Evolutionary conservation across 345 rosid genomes (phyloP).

Genomic region (Citrus trifoliata): DNA sequence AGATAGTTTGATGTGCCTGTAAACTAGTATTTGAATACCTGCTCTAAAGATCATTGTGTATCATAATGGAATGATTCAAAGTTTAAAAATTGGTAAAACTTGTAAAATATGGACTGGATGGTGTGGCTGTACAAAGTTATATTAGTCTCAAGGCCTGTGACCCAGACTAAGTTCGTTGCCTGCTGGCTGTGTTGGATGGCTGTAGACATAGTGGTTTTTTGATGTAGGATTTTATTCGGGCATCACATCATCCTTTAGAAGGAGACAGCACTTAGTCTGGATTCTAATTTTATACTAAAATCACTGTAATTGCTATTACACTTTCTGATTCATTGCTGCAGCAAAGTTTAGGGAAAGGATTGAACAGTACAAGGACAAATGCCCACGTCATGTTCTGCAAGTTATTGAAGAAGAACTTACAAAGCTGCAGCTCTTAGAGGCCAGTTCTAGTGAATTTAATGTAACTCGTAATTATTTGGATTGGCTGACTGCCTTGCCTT

Average conservation of each 20-base stretch:
- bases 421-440: conserved; percentile 94
- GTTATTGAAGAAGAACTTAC: conserved; percentile 98
- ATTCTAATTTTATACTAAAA: not conserved
- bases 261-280: not conserved
- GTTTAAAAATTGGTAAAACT: not conserved
- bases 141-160: not conserved
- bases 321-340: conserved; percentile 35
- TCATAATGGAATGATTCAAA: not conserved
- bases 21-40: not conserved
- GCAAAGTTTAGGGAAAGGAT: conserved; percentile 94
- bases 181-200: not conserved
- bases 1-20: not conserved
- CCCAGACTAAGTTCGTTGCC: not conserved
- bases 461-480: conserved; percentile 99
- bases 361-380: conserved; percentile 79
- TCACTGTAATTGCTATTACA: not conserved
- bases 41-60: not conserved
- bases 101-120: not conserved
- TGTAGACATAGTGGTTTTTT: not conserved
- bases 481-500: conserved; percentile 95
- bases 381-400: conserved; percentile 87
- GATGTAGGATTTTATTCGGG: not conserved
- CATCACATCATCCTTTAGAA: not conserved
- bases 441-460: conserved; percentile 99
- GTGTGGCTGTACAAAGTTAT: not conserved